These are phyloP conservation scores for Salvia rosmarinus DNA, from an alignment of 257 asterid genomes.

Conservation along the genomic window DNA sequence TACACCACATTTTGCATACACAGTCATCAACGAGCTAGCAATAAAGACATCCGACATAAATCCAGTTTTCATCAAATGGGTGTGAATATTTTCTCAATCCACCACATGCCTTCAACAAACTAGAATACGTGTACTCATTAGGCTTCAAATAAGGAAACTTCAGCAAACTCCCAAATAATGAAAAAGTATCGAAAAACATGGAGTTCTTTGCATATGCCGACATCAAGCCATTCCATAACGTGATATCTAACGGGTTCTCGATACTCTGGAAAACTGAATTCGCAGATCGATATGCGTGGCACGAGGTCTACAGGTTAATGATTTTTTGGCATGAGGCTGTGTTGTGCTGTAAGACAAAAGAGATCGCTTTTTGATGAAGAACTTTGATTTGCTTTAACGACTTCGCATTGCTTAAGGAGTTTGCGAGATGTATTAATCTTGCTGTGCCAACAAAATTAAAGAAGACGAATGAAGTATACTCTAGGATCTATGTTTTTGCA, in stretches of 20 bases:
- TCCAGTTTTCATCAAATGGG: slow-evolving; percentile 56
- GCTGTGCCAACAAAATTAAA: too few species aligned
- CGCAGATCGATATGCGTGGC: slow-evolving; percentile 51
- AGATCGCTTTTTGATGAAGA: too few species aligned
- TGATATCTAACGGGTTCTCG: slow-evolving; percentile 62
- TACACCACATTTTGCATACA: slow-evolving; percentile 60
- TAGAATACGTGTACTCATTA: slow-evolving; percentile 70
- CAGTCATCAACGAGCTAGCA: slow-evolving; percentile 53
- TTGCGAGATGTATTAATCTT: slow-evolving; percentile 48
- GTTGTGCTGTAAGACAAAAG: slow-evolving; percentile 58
- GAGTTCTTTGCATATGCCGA: too few species aligned
- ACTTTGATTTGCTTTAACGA: too few species aligned
- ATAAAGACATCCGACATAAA: slow-evolving; percentile 56
- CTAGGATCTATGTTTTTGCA: too few species aligned
- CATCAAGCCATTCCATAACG: slow-evolving; percentile 79
- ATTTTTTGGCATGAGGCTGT: slow-evolving; percentile 59
- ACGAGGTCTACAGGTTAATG: slow-evolving; percentile 58
- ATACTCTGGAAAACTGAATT: slow-evolving; percentile 48
- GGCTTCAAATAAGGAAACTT: slow-evolving; percentile 56
- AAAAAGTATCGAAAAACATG: slow-evolving; percentile 57
- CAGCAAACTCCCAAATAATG: slow-evolving; percentile 46
- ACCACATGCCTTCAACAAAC: slow-evolving; percentile 75
- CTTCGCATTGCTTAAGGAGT: too few species aligned
- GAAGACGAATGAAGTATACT: too few species aligned
- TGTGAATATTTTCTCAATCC: slow-evolving; percentile 57